Evolutionary conservation across 805 yeast species (phyloP), one percentile per base, ranked within the genome.

Genomic region (Yarrowia hollandica): DNA sequence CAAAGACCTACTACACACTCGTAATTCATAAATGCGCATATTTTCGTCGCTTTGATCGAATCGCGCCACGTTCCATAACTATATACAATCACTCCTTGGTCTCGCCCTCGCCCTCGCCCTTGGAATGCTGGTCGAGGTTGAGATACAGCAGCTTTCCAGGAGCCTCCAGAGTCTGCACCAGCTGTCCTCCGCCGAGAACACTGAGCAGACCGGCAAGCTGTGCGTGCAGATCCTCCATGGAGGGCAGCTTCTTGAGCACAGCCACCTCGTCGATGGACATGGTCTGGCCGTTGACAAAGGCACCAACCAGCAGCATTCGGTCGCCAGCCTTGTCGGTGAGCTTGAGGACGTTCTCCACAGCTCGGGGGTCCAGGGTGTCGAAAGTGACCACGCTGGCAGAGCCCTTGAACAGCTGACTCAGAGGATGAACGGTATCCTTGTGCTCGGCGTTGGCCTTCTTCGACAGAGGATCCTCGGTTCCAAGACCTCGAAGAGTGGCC

Each of bases 141-240:
- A 90, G 75, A 68, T 88, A 88, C 65, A 91, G 79, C 60, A 75
- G 73, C 63, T 82, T 82, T 14, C 88, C 74, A n/a, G 88, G 76
- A 16, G 86, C 70, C 73, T 86, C 85, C 68, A 92, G 79, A 15
- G 96, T 88, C 74, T 81, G 82, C 11, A 87, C 95, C 69, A 92
- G 79, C 10, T 96, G 96, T 42, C 89, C 91, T 68, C 97, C 98
- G 60, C 96, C 88, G 63, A 88, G 77, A 60, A 86, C 74, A n/a
- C 91, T 84, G 68, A 92, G 81, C 60, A 89, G 77, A 10, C 96
- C 96, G 11, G 86, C 85, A 65, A 94, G 80, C 78, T 91, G 88
- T 9, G 87, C 82, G 60, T 88, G 94, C 65, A 92, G 75, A 64
- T 84, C 83, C 41, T 80, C 82, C 68, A 84, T 76, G 4, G 83